Evolutionary conservation across 2,329 filamentous ascomycete species (phyloP).

Genomic region (Cordyceps fumosorosea): DNA sequence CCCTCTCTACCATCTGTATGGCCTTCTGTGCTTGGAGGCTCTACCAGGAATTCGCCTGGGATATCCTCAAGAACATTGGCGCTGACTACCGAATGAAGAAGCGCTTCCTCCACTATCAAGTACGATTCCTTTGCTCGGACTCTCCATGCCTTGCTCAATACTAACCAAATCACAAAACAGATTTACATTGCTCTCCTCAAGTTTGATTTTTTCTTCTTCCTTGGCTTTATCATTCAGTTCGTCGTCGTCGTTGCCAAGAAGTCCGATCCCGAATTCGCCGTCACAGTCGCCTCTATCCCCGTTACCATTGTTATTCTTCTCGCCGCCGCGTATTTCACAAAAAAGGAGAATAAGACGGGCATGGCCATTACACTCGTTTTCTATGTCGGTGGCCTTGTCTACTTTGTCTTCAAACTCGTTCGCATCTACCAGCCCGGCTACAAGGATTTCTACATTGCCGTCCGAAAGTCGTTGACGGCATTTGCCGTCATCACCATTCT

Average conservation of each 20-base stretch:
- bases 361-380: conserved; percentile 75
- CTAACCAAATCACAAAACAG: conserved; percentile 37
- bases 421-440: conserved; percentile 76
- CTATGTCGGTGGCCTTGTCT: conserved; percentile 82
- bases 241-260: conserved; percentile 76
- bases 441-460: conserved; percentile 61
- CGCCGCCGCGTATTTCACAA: conserved; percentile 76
- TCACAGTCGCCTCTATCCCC: conserved; percentile 85
- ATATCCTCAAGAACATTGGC: conserved; percentile 98
- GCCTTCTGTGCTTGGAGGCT: conserved; percentile 83
- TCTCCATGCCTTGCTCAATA: neutral
- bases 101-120: conserved; percentile 93
- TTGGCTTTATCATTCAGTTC: conserved; percentile 97
- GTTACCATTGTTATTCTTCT: conserved; percentile 86
- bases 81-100: conserved; percentile 96
- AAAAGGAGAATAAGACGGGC: conserved; percentile 71
- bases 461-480: conserved; percentile 78
- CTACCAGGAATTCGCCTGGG: conserved; percentile 98
- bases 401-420: conserved; percentile 97
- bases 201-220: conserved; percentile 99
- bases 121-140: conserved; percentile 30
- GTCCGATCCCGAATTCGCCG: conserved; percentile 67
- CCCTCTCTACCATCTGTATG: conserved; percentile 65
- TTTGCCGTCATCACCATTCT: conserved; percentile 92
- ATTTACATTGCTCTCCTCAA: conserved; percentile 97